Conservation (phyloP, 108 stramenopile genomes). For the Cyclostephanos invisitatus region DNA sequence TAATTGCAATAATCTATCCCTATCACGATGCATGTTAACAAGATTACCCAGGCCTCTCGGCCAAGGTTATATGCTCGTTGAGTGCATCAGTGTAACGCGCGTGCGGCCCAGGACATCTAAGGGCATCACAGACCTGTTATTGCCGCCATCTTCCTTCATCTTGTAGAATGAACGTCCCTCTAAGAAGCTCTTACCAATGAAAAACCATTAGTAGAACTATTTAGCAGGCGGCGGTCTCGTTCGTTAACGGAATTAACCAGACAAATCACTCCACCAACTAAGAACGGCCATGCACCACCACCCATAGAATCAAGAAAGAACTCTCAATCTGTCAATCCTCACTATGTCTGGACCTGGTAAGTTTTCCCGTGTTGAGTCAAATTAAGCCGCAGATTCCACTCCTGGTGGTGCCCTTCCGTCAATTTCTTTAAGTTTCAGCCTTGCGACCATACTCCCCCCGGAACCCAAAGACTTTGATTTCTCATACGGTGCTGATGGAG, state of each 20-base stretch:
- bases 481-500: slow-evolving; percentile 94
- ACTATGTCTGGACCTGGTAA: slow-evolving; percentile 84
- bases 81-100: slow-evolving; percentile 97
- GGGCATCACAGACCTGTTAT: slow-evolving; percentile 99
- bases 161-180: slow-evolving; percentile 94
- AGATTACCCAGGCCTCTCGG: slow-evolving; percentile 98
- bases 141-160: slow-evolving; percentile 94
- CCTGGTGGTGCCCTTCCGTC: slow-evolving; percentile 84
- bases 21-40: slow-evolving; percentile 96
- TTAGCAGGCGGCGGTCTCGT: slow-evolving; percentile 99
- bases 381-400: slow-evolving; percentile 81
- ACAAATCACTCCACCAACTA: slow-evolving; percentile 95
- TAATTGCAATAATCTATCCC: slow-evolving; percentile 99
- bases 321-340: slow-evolving; percentile 88
- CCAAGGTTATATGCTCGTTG: slow-evolving; percentile 91
- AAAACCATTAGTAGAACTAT: slow-evolving; percentile 75
- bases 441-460: slow-evolving; percentile 76
- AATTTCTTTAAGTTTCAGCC: slow-evolving; percentile 86
- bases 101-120: slow-evolving; percentile 99
- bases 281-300: slow-evolving; percentile 82
- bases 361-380: slow-evolving; percentile 87
- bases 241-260: slow-evolving; percentile 99
- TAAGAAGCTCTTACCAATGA: slow-evolving; percentile 89
- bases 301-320: slow-evolving; percentile 88
- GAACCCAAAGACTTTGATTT: slow-evolving; percentile 95